Base-by-base conservation (phyloP, 306 rosid species). In the Rosa multiflora region DNA sequence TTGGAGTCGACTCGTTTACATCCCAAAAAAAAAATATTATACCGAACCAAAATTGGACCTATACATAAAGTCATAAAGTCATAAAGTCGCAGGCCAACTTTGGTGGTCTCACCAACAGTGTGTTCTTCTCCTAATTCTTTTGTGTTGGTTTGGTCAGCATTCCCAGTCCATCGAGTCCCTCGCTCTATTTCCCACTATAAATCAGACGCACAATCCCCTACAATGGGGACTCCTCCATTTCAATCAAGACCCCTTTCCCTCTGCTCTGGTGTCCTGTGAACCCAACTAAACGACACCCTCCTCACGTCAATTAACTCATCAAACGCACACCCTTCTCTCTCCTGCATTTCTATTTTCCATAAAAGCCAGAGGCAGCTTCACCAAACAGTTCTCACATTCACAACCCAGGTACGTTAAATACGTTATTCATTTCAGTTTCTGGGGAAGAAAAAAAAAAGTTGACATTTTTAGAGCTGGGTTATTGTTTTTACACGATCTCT, bases 381-480 rank as follows among this genome's bases (percentile, higher is more conserved):
- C 78, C 73, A 5, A 69, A 69, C 37, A 8, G 0, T 18, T 46
- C 35, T 62, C 79, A 44, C 56, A 5, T 63, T 61, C 69, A 26
- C 64, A 58, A 18, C 48, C 62, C 72, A 76, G 79, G 79, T 76
- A 12, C 63, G 49, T 76, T 47, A 10, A 26, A 26, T 14, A 74
- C 13, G 71, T 7, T 23, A 43, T 62, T 75, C 44, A 10, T 62
- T 48, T 61, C 71, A 3, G 47, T 74, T 18, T 13, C 53, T 32
- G 42, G 5, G 10, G 37, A 32, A 23, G 4, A 37, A 4, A 11
- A 73, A 20, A 29, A 8, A 26, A 14, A 9, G 2, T 5, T 0
- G 4, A 17, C 20, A 21, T 61, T 62, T 75, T 44, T 26, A 44
- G 20, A 29, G 79, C 26, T 75, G 39, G 39, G 8, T 43, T 58